Evolutionary conservation across 371 early-diverging fungal species (phyloP).

Genomic region (Rhizopus sp.): DNA sequence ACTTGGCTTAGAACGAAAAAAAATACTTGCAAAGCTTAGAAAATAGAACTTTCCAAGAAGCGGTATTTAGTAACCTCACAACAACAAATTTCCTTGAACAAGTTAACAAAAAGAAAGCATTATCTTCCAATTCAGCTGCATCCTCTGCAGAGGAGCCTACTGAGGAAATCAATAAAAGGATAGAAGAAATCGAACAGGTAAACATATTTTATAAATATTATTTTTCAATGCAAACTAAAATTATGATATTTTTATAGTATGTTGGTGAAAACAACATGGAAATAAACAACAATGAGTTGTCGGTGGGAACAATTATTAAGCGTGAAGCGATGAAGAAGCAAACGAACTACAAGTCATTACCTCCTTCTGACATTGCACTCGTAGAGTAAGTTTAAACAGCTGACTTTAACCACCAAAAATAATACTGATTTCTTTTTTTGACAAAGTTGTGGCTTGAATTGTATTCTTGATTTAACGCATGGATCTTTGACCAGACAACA

Average conservation of each 20-base stretch:
- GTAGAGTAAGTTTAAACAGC: slow-evolving; percentile 17
- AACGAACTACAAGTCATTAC: slow-evolving; percentile 5
- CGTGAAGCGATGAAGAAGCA: slow-evolving; percentile 12
- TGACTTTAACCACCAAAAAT: slow-evolving; percentile 12
- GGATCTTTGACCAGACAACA: slow-evolving; percentile 7
- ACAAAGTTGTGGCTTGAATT: slow-evolving; percentile 12
- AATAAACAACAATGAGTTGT: slow-evolving; percentile 14
- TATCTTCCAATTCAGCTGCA: neutral
- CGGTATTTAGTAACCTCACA: slow-evolving; percentile 7
- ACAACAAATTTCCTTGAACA: slow-evolving; percentile 5
- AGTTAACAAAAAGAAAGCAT: slow-evolving; percentile 6
- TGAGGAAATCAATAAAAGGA: slow-evolving; percentile 6
- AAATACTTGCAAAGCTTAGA: slow-evolving; percentile 6
- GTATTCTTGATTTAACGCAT: slow-evolving; percentile 11
- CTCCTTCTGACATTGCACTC: slow-evolving; percentile 11
- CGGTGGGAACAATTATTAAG: slow-evolving; percentile 17
- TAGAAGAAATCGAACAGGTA: slow-evolving; percentile 12
- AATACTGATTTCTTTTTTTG: slow-evolving; percentile 14
- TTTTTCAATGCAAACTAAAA: slow-evolving; percentile 14
- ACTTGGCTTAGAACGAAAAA: slow-evolving; percentile 5
- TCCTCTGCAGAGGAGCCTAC: slow-evolving; percentile 9
- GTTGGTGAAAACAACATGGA: slow-evolving; percentile 5
- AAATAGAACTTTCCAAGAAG: slow-evolving; percentile 7
- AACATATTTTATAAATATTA: slow-evolving; percentile 5
- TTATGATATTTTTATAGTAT: slow-evolving; percentile 15